Evolutionary conservation across 768 basidiomycete genomes (phyloP), one percentile per base, ranked within the genome.

Genomic region (Kwoniella shandongensis): DNA sequence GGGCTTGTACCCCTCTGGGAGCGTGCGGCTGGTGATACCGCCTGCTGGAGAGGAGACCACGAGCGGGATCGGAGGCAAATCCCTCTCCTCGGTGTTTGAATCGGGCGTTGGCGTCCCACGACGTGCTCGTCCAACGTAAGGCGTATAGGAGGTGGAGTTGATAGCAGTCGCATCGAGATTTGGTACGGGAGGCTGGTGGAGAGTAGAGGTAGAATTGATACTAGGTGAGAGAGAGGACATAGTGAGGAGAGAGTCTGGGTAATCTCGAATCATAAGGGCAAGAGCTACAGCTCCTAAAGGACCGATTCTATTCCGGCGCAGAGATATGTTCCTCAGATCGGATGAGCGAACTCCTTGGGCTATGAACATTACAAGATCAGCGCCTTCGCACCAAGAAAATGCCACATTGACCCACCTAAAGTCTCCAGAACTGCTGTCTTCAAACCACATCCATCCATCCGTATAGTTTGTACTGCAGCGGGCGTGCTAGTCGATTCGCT

Each of bases 241-340:
- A 86, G 62, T 35, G 23, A 56, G 26, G 17, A 63, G 82, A 40
- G 86, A 81, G 63, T 96, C 91, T 3, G 91, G 89, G 71, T 97
- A 98, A 76, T 99, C 94, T 49, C 89, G 84, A 61, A 97, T 92
- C 90, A 99, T 93, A 49, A 96, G 82, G 0, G 94, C 92, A 12
- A 98, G 81, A 0, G 91, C 88, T 4, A 98, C 91, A 7, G 88
- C 91, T 30, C 92, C 91, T 0, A 88, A 83, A 0, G 86, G 82
- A 30, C 81, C 84, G 67, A 98, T 96, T 40, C 84, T 84, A 76
- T 99, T 98, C 44, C 89, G 83, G 15, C 94, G 84, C 22, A 99
- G 78, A 4, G 91, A 94, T 46, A 99, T 86, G 70, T 99, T 91
- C 56, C 85, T 84, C 55, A 99, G 77, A 0, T 86, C 85, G 0